Base-by-base conservation (phyloP, 148 eudicot species). In the Rhododendron williamsianum region DNA sequence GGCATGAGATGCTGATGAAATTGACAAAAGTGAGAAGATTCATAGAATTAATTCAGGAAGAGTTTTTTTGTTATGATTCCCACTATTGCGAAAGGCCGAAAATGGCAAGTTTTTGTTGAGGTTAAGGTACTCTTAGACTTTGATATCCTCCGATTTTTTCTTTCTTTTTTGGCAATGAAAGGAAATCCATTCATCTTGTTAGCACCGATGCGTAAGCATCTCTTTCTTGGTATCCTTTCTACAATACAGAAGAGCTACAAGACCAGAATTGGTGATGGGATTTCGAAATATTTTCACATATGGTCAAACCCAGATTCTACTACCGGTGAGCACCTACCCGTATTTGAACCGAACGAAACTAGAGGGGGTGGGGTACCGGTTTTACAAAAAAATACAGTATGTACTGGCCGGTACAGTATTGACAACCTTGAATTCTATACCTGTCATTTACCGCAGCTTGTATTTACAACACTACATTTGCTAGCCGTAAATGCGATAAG, bases 1-100 rank as follows among this genome's bases (percentile, higher is more conserved):
- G 82, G 89, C 86, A 72, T 89, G 85, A 90, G 87, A 8, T 12
- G 30, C 16, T 63, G 76, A 72, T 78, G 58, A 51, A 72, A 60
- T 63, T 43, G 46, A 30, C 45, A 56, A 16, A 58, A 4, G 30
- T 7, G 48, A 35, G 71, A n/a, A 36, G 23, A 52, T 12, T 65
- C 45, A 67, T 67, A 73, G 33, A 7, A 84, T 54, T 21, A 54
- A 38, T 27, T 46, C 30, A 23, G 52, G 73, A 73, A 46, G 85
- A 52, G 27, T 25, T 18, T 65, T 52, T 35, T 10, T 19, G 35
- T 38, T 27, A 12, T 19, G 4, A 27, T 52, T 51, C 0, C 12
- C 78, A 71, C 25, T 33, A 3, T 23, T 16, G 15, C 23, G 54
- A 38, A 23, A 72, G 49, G 33, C 21, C 25, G 72, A 38, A 35